These are phyloP conservation scores for Exserohilum rostratum DNA, from an alignment of 2,329 filamentous ascomycete genomes.

Conservation along the genomic window DNA sequence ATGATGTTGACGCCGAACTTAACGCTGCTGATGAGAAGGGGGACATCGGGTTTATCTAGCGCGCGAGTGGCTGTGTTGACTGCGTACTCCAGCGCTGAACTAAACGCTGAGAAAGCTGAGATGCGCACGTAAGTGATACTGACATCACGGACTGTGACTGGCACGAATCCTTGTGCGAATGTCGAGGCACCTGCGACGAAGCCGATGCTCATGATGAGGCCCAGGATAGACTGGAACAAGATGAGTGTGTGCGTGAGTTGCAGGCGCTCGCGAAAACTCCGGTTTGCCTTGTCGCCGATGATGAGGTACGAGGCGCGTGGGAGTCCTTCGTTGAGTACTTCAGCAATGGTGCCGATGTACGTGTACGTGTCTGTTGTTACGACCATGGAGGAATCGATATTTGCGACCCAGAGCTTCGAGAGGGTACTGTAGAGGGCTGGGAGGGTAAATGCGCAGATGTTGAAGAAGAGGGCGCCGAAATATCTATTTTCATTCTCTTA, in stretches of 20 bases:
- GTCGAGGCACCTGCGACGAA: constrained; percentile 61
- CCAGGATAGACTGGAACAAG: constrained; percentile 60
- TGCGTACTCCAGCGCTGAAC: constrained; percentile 67
- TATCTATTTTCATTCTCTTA: too few relatives aligned
- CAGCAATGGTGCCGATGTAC: constrained; percentile 69
- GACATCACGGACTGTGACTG: constrained; percentile 59
- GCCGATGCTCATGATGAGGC: constrained; percentile 64
- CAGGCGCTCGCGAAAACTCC: constrained; percentile 64
- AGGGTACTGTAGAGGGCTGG: constrained; percentile 72
- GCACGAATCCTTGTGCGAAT: constrained; percentile 69
- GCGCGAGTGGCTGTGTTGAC: constrained; percentile 67
- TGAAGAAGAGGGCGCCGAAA: constrained; percentile 65
- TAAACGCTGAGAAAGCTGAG: constrained; percentile 66
- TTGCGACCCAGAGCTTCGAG: constrained; percentile 73
- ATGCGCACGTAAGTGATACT: constrained; percentile 71
- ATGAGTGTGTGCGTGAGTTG: constrained; percentile 66
- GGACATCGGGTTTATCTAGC: constrained; percentile 72
- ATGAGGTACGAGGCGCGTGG: constrained; percentile 71
- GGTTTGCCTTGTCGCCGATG: constrained; percentile 70
- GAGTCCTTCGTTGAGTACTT: constrained; percentile 75
- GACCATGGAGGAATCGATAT: constrained; percentile 67
- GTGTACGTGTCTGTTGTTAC: constrained; percentile 71
- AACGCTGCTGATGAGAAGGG: constrained; percentile 66
- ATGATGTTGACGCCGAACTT: constrained; percentile 72
- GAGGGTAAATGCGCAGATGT: constrained; percentile 66